Conservation (phyloP, 2,329 filamentous ascomycete genomes). For the Fusarium ramigenum region DNA sequence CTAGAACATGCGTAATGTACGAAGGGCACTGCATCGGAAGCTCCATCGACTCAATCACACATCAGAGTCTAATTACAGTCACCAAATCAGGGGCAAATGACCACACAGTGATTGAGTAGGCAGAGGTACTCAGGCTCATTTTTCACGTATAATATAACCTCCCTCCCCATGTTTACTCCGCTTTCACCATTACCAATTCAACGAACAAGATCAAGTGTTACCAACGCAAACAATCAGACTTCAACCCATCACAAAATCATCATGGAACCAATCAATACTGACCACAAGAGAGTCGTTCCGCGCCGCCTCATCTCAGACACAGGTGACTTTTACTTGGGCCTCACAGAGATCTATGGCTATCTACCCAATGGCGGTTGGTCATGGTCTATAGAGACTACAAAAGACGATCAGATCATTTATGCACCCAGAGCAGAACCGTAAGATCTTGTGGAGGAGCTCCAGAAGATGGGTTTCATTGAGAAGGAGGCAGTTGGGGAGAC, state of each 20-base stretch:
- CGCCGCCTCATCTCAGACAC: background rate
- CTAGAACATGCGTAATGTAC: background rate
- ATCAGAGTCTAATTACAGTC: background rate
- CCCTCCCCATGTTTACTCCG: background rate
- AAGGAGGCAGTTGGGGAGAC: background rate
- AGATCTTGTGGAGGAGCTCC: background rate
- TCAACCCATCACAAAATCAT: rapidly evolving
- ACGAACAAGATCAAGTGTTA: background rate
- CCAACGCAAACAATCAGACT: background rate
- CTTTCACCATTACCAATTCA: background rate
- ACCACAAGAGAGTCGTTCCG: background rate
- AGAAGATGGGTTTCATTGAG: background rate
- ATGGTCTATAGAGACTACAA: background rate
- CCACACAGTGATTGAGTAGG: background rate
- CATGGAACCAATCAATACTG: background rate
- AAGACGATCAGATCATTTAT: background rate
- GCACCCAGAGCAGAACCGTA: background rate
- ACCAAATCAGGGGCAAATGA: background rate
- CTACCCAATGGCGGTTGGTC: background rate
- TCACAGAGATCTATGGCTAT: background rate
- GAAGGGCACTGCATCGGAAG: background rate
- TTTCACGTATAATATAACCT: background rate
- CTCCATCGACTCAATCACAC: background rate
- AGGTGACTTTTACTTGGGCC: background rate
- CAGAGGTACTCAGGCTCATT: background rate